Conservation (phyloP, 2,329 filamentous ascomycete genomes). For the Rhinocladiella similis region DNA sequence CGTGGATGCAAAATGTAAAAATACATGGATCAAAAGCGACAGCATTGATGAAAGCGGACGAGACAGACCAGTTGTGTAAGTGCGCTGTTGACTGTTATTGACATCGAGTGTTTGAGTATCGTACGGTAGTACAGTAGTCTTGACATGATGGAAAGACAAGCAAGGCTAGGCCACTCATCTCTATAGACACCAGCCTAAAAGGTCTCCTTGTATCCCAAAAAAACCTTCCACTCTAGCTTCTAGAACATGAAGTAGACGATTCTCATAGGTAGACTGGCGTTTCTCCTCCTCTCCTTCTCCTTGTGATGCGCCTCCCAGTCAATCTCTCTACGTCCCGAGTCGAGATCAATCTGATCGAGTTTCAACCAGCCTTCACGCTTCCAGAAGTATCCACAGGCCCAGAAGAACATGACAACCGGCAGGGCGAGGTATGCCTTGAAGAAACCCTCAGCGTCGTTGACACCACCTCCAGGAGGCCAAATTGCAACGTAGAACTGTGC, state of each 20-base stretch:
- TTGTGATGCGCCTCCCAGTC: slow-evolving; percentile 66
- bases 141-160: too few species aligned
- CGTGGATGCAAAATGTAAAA: too few species aligned
- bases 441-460: slow-evolving; percentile 62
- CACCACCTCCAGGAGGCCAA: slow-evolving; percentile 64
- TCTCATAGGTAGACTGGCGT: slow-evolving; percentile 1
- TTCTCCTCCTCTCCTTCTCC: slow-evolving; percentile 1
- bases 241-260: slow-evolving; percentile 8
- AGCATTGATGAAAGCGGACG: too few species aligned
- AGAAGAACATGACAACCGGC: slow-evolving; percentile 58
- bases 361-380: slow-evolving; percentile 63
- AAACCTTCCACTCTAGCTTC: background rate
- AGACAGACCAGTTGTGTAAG: too few species aligned
- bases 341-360: slow-evolving; percentile 64
- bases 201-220: too few species aligned
- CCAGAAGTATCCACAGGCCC: slow-evolving; percentile 61
- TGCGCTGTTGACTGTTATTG: too few species aligned
- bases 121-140: too few species aligned
- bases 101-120: too few species aligned
- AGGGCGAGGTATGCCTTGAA: slow-evolving; percentile 64
- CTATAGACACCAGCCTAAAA: too few species aligned
- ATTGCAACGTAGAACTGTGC: slow-evolving; percentile 89
- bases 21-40: too few species aligned
- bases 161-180: too few species aligned
- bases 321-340: slow-evolving; percentile 63